phyloP scores from a whole-genome alignment of 148 eudicot genomes.

The Heliamphora exappendiculata region DNA sequence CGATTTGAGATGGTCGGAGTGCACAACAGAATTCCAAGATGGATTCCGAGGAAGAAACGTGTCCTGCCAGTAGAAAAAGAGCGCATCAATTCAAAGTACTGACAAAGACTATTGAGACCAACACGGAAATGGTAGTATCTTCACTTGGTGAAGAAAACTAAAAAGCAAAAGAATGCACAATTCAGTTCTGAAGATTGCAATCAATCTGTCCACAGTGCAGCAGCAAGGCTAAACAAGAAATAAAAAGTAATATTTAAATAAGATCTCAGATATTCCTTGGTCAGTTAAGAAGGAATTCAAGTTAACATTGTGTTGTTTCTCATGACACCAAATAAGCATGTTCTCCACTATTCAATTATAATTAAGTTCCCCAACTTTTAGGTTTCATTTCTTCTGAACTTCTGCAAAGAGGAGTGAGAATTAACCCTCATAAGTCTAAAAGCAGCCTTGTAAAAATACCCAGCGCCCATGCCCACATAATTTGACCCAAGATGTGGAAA shows the following conservation, averaged over 20 bases:
- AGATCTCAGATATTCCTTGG: neutral
- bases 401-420: neutral
- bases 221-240: neutral
- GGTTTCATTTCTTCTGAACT: neutral
- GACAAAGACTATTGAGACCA: neutral
- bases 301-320: neutral
- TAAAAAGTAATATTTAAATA: neutral
- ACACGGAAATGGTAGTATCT: neutral
- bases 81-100: neutral
- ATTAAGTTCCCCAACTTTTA: neutral
- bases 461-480: no score
- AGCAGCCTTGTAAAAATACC: neutral
- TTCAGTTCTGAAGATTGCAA: neutral
- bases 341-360: neutral
- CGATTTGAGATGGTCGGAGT: constrained; percentile 34
- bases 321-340: neutral
- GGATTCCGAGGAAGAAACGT: constrained; percentile 54
- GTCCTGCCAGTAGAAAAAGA: constrained; percentile 32
- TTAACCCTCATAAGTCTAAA: neutral
- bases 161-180: neutral
- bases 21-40: constrained; percentile 32
- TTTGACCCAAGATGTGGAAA: no score
- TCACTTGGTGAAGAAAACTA: neutral
- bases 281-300: no score
- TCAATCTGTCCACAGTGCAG: neutral